A percentile compares a stretch with the other conserved stretches of the same genome.
These are phyloP conservation scores for Papilionanthe hybrid DNA, from an alignment of 116 monocot species.

Conservation along the genomic window DNA sequence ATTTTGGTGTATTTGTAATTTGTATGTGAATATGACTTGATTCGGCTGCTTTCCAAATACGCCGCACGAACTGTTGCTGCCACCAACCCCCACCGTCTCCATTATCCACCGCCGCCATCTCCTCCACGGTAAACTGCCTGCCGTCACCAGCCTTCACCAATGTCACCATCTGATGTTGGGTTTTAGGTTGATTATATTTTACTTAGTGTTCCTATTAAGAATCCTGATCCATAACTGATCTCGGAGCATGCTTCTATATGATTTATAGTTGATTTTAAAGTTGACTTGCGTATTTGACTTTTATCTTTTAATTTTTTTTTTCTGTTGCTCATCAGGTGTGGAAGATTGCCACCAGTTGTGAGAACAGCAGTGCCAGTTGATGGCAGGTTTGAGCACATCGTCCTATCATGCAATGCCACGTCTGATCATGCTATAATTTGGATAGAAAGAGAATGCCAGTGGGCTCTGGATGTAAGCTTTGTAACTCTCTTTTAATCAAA, in stretches of 20 bases:
- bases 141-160: too few species aligned
- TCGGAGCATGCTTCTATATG: not conserved
- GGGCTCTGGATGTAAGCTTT: slow-evolving; percentile 66
- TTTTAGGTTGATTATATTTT: not conserved
- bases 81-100: too few species aligned
- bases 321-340: slow-evolving; percentile 16
- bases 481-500: not conserved
- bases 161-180: too few species aligned
- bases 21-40: too few species aligned
- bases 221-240: not conserved
- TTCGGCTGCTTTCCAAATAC: too few species aligned
- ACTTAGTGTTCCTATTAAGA: not conserved
- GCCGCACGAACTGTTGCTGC: too few species aligned
- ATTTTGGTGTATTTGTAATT: too few species aligned
- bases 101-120: too few species aligned
- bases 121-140: too few species aligned
- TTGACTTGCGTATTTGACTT: not conserved
- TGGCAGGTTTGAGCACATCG: slow-evolving; percentile 73
- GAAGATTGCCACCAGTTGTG: slow-evolving; percentile 68
- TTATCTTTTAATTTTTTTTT: not conserved
- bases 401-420: slow-evolving; percentile 84
- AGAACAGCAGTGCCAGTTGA: slow-evolving; percentile 88
- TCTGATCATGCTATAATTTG: slow-evolving; percentile 82
- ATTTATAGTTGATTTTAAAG: not conserved
- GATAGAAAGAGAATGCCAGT: slow-evolving; percentile 73